Evolutionary conservation across 345 rosid species (phyloP), one percentile per base, ranked within the genome.

Genomic region (Orychophragmus violaceus): DNA sequence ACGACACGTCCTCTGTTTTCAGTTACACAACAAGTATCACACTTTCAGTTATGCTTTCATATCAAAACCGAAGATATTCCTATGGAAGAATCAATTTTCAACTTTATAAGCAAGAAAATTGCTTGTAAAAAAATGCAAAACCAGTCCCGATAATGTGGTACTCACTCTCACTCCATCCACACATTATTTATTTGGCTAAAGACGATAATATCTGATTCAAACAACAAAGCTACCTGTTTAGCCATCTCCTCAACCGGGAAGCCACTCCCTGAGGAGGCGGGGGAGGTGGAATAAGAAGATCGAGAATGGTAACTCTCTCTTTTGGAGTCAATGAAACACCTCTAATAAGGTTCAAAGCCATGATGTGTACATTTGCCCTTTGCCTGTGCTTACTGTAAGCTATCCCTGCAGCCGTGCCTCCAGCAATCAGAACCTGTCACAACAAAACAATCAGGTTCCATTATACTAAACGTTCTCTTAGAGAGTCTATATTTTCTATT

Each of bases 301-400:
- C 97, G 35, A 94, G 82, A 84, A 94, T 85, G 57, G 95, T 87
- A 72, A 82, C 87, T 80, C 83, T 83, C 84, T 94, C 96, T 52
- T 84, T 87, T 0, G 89, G 89, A 27, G 95, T 90, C 60, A 94
- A 81, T 10, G 99, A 75, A 12, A 85, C 87, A 33, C 96, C 92
- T 79, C 97, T 80, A 36, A 94, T 75, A 41, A 88, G 95, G 77
- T 87, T 62, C 76, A 90, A 74, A 12, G 95, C 97, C 97, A 94
- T 90, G 65, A 87, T 78, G 72, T 90, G 92, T 27, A 84, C 96
- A 29, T 90, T 90, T 5, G 83, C 84, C 59, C 68, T 87, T 75
- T 80, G 88, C 76, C 76, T 84, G 73, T 88, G 95, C 78, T 60
- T 94, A 11, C 71, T 80, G 76, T 82, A 90, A 45, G 84, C 92